Conservation (phyloP, 1,284 basidiomycete species). For the Tilletia caries region DNA sequence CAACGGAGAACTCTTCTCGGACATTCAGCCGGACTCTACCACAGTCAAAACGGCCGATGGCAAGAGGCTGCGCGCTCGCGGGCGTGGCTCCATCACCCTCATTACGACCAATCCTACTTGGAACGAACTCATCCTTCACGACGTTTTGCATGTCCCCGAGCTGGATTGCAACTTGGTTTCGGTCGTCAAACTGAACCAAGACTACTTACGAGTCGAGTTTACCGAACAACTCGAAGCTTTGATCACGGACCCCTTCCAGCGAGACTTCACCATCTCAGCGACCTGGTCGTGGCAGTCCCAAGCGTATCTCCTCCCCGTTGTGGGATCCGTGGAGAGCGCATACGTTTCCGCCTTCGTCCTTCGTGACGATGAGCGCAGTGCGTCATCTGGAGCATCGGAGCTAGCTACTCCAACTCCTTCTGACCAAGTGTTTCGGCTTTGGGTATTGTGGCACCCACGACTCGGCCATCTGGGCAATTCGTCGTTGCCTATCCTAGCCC, state of each 20-base stretch:
- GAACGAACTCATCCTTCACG: not conserved
- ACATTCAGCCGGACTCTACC: not conserved
- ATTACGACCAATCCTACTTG: not conserved
- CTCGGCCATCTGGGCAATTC: not conserved
- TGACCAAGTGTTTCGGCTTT: too few species aligned
- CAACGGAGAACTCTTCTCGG: not conserved
- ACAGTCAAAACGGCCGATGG: not conserved
- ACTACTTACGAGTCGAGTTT: not conserved
- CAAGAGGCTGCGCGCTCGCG: not conserved
- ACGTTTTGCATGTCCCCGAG: not conserved
- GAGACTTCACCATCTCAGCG: not conserved
- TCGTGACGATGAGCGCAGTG: not conserved
- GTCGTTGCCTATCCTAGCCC: not conserved
- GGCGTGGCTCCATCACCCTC: not conserved
- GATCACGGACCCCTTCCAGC: slow-evolving; percentile 1
- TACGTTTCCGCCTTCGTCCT: not conserved
- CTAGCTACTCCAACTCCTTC: too few species aligned
- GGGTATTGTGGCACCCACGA: not conserved
- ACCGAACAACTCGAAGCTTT: not conserved
- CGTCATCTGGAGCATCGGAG: too few species aligned
- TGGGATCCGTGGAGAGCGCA: not conserved
- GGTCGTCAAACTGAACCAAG: not conserved
- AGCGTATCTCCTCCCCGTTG: not conserved
- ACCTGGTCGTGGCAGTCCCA: not conserved
- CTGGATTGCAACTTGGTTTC: not conserved